phyloP scores from a whole-genome alignment of 257 asterid genomes.

The Ilex asprella region DNA sequence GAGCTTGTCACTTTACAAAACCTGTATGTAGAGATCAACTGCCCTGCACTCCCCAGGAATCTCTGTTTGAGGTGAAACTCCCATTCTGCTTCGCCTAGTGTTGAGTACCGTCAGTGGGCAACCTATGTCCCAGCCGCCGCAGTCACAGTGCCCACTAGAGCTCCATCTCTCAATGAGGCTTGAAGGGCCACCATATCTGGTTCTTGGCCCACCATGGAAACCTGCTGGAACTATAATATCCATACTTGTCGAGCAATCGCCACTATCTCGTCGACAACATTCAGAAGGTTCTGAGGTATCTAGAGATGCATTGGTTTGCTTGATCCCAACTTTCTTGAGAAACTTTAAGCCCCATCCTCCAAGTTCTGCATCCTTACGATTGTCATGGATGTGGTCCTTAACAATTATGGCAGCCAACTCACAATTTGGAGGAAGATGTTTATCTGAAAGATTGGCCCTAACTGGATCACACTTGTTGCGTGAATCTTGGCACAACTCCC shows the following conservation, averaged over 20 bases:
- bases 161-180: conserved; percentile 69
- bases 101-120: conserved; percentile 71
- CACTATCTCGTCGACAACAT: conserved; percentile 22
- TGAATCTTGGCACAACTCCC: conserved; percentile 36
- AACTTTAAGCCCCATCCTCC: conserved; percentile 98
- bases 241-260: conserved; percentile 63
- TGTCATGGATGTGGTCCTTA: conserved; percentile 36
- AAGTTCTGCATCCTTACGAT: conserved; percentile 28
- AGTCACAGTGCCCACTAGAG: conserved; percentile 77
- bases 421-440: conserved; percentile 30
- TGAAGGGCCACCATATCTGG: conserved; percentile 59
- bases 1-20: conserved; percentile 3
- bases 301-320: neutral
- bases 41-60: conserved; percentile 50
- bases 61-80: conserved; percentile 18
- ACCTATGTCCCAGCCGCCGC: conserved; percentile 97
- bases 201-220: conserved; percentile 79
- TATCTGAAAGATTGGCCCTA: conserved; percentile 16
- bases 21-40: conserved; percentile 68
- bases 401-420: conserved; percentile 78
- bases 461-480: conserved; percentile 13
- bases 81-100: conserved; percentile 20
- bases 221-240: conserved; percentile 68
- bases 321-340: conserved; percentile 37
- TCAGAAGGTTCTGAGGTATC: conserved; percentile 21